Evolutionary conservation across 108 stramenopile species (phyloP).

Genomic region (Skeletonema costatum): DNA sequence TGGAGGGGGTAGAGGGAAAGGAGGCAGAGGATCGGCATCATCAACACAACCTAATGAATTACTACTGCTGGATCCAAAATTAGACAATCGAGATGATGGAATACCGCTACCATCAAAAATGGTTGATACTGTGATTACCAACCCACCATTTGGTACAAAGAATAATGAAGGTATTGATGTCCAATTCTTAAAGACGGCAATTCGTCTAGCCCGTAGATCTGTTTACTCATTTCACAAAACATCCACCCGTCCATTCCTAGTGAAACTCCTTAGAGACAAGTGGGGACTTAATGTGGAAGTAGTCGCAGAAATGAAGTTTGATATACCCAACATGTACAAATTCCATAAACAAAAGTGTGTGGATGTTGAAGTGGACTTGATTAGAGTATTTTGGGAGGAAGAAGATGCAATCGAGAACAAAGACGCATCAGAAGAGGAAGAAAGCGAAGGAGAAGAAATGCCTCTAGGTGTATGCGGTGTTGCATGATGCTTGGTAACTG

Average conservation of each 20-base stretch:
- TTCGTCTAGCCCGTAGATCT: conserved; percentile 67
- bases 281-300: conserved; percentile 81
- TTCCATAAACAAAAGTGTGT: conserved; percentile 87
- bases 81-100: conserved; percentile 59
- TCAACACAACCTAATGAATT: conserved; percentile 15
- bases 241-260: conserved; percentile 81
- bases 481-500: background rate
- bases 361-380: conserved; percentile 94
- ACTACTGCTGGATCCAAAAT: background rate
- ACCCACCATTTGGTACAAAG: conserved; percentile 93
- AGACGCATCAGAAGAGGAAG: background rate
- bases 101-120: conserved; percentile 65
- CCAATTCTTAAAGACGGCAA: conserved; percentile 70
- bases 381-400: conserved; percentile 61
- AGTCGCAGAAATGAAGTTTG: conserved; percentile 93
- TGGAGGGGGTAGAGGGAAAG: background rate
- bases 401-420: conserved; percentile 2
- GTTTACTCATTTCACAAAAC: conserved; percentile 97
- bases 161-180: conserved; percentile 90
- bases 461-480: conserved; percentile 24
- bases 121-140: conserved; percentile 83
- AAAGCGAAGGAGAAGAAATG: conserved; percentile 28
- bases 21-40: conserved; percentile 11
- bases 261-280: conserved; percentile 58
- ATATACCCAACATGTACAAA: conserved; percentile 91